Base-by-base conservation (phyloP, 1,284 basidiomycete genomes). In the Papiliotrema flavescens region DNA sequence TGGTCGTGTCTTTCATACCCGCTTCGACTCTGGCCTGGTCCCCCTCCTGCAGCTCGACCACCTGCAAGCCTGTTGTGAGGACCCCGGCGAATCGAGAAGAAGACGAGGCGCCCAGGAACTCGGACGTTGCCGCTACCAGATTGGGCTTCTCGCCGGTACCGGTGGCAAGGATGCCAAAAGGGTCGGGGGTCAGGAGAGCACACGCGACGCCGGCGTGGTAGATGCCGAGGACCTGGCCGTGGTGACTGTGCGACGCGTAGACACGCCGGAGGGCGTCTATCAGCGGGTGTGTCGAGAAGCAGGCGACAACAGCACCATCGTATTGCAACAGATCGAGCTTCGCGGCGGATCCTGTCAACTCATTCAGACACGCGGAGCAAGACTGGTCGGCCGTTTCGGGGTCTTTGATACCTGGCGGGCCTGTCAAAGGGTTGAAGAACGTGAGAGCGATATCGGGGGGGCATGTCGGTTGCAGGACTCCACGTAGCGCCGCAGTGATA, bases 21-120 rank as follows among this genome's bases (percentile, higher is more conserved):
- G 37, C 47, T 49, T 64, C 59, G 11, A 64, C 63, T 42, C 49
- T 51, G 7, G 5, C 48, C 40, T 57, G 55, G 54, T 62, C 58
- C 5, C 58, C 61, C 14, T 64, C 63, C 37, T 64, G 63, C 23
- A 64, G 51, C 37, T 64, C 63, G n/a, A 62, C 61, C 11, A 64
- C 54, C 14, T 40, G 49, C 37, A 64, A 34, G 22, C 59, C 59
- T 11, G 63, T 61, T 6, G 63, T 64, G 15, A 62, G 48, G 20
- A 52, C 35, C 14, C 60, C 63, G 2, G 53, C 60, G 42, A 62
- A 64, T 20, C 60, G 54, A 6, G 41, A 45, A 11, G 56, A 59
- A 8, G 44, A 24, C n/a, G 24, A n/a, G 8, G 55, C 40, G 8
- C 62, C 63, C 17, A 57, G 40, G 19, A 59, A 53, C 19, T 55